Base-by-base conservation (phyloP, 2,329 filamentous ascomycete species). In the Hypoxylon sp. region DNA sequence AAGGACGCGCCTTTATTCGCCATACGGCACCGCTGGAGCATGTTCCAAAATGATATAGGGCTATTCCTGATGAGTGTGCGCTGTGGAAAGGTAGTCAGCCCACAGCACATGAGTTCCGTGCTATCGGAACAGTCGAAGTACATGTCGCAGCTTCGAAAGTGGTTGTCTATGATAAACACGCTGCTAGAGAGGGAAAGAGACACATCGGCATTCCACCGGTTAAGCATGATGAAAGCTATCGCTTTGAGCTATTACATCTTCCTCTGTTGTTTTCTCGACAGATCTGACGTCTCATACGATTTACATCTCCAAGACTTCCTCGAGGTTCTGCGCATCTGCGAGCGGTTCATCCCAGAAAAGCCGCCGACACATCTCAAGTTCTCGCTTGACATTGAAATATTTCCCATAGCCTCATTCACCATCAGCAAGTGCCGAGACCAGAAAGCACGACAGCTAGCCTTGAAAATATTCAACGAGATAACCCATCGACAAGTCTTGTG, bases 381-480 rank as follows among this genome's bases (percentile, higher is more conserved):
- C 37, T 62, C 70, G 5, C 67, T 70, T 34, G 68, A 70, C 39
- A 49, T 68, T 20, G 65, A 69, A 10, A 41, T 71, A 17, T 71
- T 69, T 60, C 63, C 69, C 47, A 58, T 70, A 47, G 62, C 70
- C 47, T 64, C 68, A 4, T 71, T 70, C 50, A 65, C 62, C 3
- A 50, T 71, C 15, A 66, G 61, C 28, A 69, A 70, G 37, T 70
- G 70, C 47, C 68, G 70, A 10, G 62, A 70, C 41, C 63, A 56
- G 32, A 59, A 56, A 28, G 69, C 68, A 34, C 62, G 68, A 3
- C 48, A 44, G 13, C 56, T 47, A 15, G 68, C 68, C 8, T 56
- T 70, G 24, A 63, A 53, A 11, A 57, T 67, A 6, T 69, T 71
- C 28, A 48, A 8, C 17, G 47, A 59, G 17, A 64, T 68, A 62